Evolutionary conservation across 306 rosid genomes (phyloP), one percentile per base, ranked within the genome.

Genomic region (Mimosa pudica): DNA sequence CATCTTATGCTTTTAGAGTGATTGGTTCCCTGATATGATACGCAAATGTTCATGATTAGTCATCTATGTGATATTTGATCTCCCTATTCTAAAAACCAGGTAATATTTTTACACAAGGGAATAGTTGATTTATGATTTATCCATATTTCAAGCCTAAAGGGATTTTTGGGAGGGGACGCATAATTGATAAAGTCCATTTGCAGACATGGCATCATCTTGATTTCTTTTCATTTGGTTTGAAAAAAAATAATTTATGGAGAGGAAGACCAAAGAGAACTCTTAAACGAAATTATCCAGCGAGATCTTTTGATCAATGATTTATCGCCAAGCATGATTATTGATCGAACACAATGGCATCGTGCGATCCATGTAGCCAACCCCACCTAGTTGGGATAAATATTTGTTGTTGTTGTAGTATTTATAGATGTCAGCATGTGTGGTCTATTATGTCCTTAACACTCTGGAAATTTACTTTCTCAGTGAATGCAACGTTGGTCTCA

Each of bases 61-160:
- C 32, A 48, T 60, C 33, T 57, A 45, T 70, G 70, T 70, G 68
- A 77, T 70, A 76, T 48, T 76, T 51, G 68, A 48, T 13, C 67
- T 45, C 60, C 51, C 46, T 51, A 48, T 2, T 79, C 55, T 65
- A 30, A 72, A 46, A 44, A 55, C 9, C 62, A 47, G 57, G 58
- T 68, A 41, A 41, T 68, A 73, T 24, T 74, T 48, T 36, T 48
- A 8, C 63, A n/a, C 69, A 54, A 62, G 2, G 2, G 18, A 10
- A n/a, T 48, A 73, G 48, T 61, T 35, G 57, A 48, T 44, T 30
- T 54, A 20, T 69, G 36, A n/a, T 69, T 68, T 75, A 35, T 74
- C 71, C 46, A 74, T 35, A 18, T 35, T 75, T 45, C 52, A 52
- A 63, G 54, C 30, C 51, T 47, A 51, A 72, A 63, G 36, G 69